Conservation (phyloP, 1,139 yeast genomes). For the Diutina pseudorugosa region DNA sequence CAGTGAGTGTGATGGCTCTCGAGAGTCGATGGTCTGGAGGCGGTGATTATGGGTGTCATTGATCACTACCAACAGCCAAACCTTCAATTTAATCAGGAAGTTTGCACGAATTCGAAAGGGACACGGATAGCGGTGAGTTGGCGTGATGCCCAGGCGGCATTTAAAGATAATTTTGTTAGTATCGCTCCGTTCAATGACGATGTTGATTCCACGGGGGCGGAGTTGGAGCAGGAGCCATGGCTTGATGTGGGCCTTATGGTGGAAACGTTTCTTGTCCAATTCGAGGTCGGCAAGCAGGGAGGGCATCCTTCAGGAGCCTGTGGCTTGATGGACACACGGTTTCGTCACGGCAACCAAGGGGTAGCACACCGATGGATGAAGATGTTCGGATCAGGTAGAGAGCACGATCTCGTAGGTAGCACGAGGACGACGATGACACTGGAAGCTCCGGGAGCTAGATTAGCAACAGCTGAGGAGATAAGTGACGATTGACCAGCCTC, state of each 20-base stretch:
- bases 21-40: not conserved
- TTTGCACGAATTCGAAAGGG: constrained; percentile 65
- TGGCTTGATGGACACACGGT: not conserved
- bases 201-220: constrained; percentile 38
- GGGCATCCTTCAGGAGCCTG: not conserved
- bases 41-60: constrained; percentile 39
- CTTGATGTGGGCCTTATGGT: constrained; percentile 25
- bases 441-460: not conserved
- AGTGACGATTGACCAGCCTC: not conserved
- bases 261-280: constrained; percentile 3
- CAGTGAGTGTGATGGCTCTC: not conserved
- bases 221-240: constrained; percentile 48
- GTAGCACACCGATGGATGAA: not conserved
- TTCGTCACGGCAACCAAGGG: not conserved
- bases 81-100: constrained; percentile 38
- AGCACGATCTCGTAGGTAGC: not conserved
- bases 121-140: constrained; percentile 18
- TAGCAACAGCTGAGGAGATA: not conserved
- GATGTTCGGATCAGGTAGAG: not conserved
- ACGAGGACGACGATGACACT: not conserved
- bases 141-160: constrained; percentile 21
- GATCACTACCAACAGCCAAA: constrained; percentile 52
- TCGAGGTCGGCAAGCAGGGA: not conserved
- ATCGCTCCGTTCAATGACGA: constrained; percentile 64
- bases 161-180: constrained; percentile 56